Base-by-base conservation (phyloP, 2,329 filamentous ascomycete genomes). In the Xylariaceae sp. region DNA sequence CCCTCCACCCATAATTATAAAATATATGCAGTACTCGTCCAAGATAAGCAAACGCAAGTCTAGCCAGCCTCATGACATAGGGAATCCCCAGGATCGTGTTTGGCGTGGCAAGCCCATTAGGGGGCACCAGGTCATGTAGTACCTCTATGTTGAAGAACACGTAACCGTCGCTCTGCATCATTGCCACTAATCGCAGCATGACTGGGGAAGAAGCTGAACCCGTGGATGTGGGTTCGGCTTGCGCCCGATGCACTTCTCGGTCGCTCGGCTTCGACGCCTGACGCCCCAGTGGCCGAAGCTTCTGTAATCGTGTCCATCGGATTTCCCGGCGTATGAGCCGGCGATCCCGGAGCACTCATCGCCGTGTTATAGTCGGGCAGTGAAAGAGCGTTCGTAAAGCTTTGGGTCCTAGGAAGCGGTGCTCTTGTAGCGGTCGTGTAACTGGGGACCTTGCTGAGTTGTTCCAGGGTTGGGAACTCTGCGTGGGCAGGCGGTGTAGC, bases 351-450 rank as follows among this genome's bases (percentile, higher is more conserved):
- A 18, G 68, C 68, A 50, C 70, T 76, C 30, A 74, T 63, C 1
- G 76, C 81, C 2, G 81, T 73, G 40, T 73, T 64, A 55, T 88
- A 88, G 55, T 85, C 78, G 0, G 84, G 84, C 5, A 86, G 69
- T 9, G 61, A 61, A 4, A 66, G 59, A 21, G 69, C 68, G 15
- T 70, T 69, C 5, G 69, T 61, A 30, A 68, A 69, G 34, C 65
- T 70, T 11, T 68, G 68, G 23, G 71, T 69, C 35, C 74, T 70
- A 12, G 78, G 74, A 18, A 59, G 33, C 4, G 79, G 76, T 1
- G 80, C 76, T 47, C 76, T 77, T 17, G 88, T 76, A 0, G 85
- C 85, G 1, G 85, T 88, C 12, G 75, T 74, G 58, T 89, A 89
- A 40, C 84, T 88, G 1, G 85, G 85, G 2, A 89, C 84, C 48